Base-by-base conservation (phyloP, 225 moss, liverwort and hornwort genomes). In the Straminergon stramineum region DNA sequence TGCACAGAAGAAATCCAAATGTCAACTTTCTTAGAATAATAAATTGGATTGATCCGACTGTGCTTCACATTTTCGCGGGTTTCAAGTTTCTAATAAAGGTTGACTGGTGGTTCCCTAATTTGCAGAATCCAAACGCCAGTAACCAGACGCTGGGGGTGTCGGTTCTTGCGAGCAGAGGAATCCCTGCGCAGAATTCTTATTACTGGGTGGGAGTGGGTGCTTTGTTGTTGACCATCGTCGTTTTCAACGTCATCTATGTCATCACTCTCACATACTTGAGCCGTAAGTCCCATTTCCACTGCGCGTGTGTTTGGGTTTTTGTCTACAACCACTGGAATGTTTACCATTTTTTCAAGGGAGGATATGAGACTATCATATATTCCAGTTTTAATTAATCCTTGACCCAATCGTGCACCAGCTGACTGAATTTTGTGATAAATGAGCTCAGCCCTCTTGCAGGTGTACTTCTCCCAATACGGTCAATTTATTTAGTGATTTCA, bases 211-310 rank as follows among this genome's bases (percentile, higher is more conserved):
- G 88, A 75, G 93, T 90, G 75, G 92, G 86, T 35, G 97, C 93
- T 64, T 91, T 98, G 51, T n/a, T 97, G 39, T 79, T 86, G 56
- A 97, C 93, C 86, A 93, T 92, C 57, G 17, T 95, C 17, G 27
- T 98, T 22, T 95, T 97, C 94, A 96, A 98, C 88, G 55, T 91
- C 71, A 68, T 95, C 48, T 95, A 96, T 24, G 93, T 92, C 18
- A 39, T 94, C 69, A 92, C 92, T 28, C 91, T 97, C 35, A 92
- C 94, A 1, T 94, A 91, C 83, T 91, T 97, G 85, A 93, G 95
- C 90, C 95, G 97, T 97, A 94, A 95, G 92, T 84, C 51, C 43
- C 35, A 61, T 89, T 27, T 78, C 20, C 41, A 64, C 35, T 41
- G 3, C 61, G 7, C 35, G 11, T 45, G 11, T 43, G 48, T 15